Base-by-base conservation (phyloP, 1,284 basidiomycete genomes). In the Thelephora terrestris region DNA sequence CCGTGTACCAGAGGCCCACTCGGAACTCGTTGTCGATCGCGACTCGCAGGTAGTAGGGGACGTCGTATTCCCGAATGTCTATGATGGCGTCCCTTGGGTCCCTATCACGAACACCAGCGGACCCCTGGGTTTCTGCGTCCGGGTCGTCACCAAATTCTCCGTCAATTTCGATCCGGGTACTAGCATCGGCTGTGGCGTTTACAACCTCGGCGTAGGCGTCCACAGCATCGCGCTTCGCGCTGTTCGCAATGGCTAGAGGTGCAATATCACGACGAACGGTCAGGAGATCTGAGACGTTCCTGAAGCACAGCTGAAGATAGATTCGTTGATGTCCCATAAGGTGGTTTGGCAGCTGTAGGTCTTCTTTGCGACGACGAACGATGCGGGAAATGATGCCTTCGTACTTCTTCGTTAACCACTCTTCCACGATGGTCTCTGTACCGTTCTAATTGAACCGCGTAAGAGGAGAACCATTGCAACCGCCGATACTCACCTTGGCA, bases 181-280 rank as follows among this genome's bases (percentile, higher is more conserved):
- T 66, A 20, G 73, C 65, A 4, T 71, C 73, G 4, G 71, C 63
- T 2, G 87, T 80, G 1, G 87, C 88, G 55, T 80, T 85, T 50
- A 99, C 81, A n/a, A 98, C 92, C 58, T 99, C 95, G 3, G 96
- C 95, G 61, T 99, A 99, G 0, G 94, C 93, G 64, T 99, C 96
- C 10, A 99, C 85, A 0, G 96, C 95, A 55, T 90, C 86, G 23
- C 94, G 81, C 67, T 95, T 96, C n/a, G 91, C 85, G 44, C 89
- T 80, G 57, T 98, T 99, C 39, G 87, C 80, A 23, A 85, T 76
- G 0, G 93, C 95, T 23, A 99, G 76, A 1, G 95, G 93, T 48
- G 93, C 73, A 34, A 99, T 70, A 45, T 99, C 95, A 45, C 89
- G 79, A 45, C 93, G 79, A 18, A 98, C 91, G 0, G 79, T 63